These are phyloP conservation scores for Pseudohyphozyma bogoriensis DNA, from an alignment of 768 basidiomycete species.

Conservation along the genomic window DNA sequence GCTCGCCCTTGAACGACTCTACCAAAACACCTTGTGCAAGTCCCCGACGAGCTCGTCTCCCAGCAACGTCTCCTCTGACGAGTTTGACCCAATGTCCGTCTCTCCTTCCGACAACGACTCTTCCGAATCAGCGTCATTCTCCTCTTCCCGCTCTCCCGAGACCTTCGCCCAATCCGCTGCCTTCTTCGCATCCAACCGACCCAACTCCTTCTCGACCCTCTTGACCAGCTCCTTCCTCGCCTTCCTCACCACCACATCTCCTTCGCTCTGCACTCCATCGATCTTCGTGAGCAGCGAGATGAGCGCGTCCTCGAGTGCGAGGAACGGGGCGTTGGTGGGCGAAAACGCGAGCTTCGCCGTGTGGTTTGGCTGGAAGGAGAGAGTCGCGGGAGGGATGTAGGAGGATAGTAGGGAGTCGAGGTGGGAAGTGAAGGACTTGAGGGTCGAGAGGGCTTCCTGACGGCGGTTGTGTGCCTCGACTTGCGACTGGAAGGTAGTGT, in stretches of 20 bases:
- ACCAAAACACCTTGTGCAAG: too few species aligned
- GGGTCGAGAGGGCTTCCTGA: slow-evolving; percentile 36
- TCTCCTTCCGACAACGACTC: too few species aligned
- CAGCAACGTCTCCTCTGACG: too few species aligned
- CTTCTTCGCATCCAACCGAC: slow-evolving; percentile 10
- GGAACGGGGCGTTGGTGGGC: slow-evolving; percentile 33
- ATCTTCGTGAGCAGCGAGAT: slow-evolving; percentile 16
- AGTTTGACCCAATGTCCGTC: too few species aligned
- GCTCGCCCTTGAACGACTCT: too few species aligned
- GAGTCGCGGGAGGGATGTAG: background rate
- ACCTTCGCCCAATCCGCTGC: slow-evolving; percentile 14
- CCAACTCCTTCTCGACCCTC: slow-evolving; percentile 14
- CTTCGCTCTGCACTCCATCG: slow-evolving; percentile 12
- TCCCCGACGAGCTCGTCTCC: too few species aligned
- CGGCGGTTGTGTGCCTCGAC: background rate
- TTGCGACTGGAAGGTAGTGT: background rate
- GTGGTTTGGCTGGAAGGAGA: background rate
- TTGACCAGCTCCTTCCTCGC: slow-evolving; percentile 23
- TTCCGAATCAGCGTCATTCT: background rate
- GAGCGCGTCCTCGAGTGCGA: slow-evolving; percentile 21
- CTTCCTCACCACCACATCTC: slow-evolving; percentile 12
- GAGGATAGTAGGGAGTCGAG: slow-evolving; percentile 36
- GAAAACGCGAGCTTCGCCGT: slow-evolving; percentile 52
- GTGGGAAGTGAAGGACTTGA: slow-evolving; percentile 31
- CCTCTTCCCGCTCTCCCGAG: background rate